Percentiles rank a stretch among this genome's conserved stretches.
phyloP scores from a whole-genome alignment of 306 rosid species.

The barrel medic (Medicago truncatula) region DNA sequence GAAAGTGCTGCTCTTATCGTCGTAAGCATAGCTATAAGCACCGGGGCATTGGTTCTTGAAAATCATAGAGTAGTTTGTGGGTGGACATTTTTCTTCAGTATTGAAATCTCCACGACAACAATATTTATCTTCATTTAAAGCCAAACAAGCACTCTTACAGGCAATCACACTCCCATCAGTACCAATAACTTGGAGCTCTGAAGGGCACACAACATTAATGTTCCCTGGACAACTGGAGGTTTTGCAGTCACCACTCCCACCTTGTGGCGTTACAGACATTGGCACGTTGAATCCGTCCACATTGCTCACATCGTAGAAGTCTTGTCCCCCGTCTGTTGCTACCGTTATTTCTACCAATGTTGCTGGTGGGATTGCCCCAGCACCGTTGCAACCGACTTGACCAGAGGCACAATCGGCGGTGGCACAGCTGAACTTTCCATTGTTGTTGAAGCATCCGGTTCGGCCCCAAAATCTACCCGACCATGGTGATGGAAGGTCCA shows the following conservation, averaged over 20 bases:
- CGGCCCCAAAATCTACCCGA: conserved; percentile 66
- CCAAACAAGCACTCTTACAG: conserved; percentile 78
- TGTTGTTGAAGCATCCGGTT: conserved; percentile 49
- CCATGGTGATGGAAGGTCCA: conserved; percentile 57
- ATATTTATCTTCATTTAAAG: conserved; percentile 44
- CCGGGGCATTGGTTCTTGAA: conserved; percentile 64
- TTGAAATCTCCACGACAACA: conserved; percentile 56
- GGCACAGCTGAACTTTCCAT: conserved; percentile 52
- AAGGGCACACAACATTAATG: conserved; percentile 50
- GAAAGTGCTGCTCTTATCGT: conserved; percentile 55
- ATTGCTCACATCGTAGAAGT: conserved; percentile 65
- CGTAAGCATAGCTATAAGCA: conserved; percentile 74
- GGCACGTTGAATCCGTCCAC: conserved; percentile 39
- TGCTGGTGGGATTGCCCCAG: conserved; percentile 57
- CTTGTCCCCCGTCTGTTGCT: conserved; percentile 46
- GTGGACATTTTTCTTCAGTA: conserved; percentile 46
- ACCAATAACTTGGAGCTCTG: conserved; percentile 41
- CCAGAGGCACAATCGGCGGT: conserved; percentile 67
- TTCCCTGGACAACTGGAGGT: conserved; percentile 41
- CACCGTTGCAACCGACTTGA: conserved; percentile 62
- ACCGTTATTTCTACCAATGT: conserved; percentile 52
- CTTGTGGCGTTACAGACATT: conserved; percentile 48
- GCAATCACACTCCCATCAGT: conserved; percentile 48
- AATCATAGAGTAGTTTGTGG: conserved; percentile 52
- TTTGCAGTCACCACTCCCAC: conserved; percentile 49